Conservation (phyloP, 129 eudicot species). For the Lonicera japonica region DNA sequence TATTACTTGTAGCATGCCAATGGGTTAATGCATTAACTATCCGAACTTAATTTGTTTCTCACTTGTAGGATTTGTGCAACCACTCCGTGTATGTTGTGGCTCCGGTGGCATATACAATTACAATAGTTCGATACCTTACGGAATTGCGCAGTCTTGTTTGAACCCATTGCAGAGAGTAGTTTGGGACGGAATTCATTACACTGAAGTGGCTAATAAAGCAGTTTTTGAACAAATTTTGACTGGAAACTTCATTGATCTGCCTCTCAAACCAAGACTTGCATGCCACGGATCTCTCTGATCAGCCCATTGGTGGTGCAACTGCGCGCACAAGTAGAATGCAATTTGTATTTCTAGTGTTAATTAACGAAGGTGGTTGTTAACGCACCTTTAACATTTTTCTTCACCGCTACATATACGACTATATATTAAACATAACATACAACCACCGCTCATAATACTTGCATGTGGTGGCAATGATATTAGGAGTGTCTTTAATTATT, state of each 20-base stretch:
- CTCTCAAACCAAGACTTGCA: neutral
- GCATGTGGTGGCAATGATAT: too few species aligned
- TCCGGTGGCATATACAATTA: constrained; percentile 7
- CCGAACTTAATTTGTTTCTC: neutral
- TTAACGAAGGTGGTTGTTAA: too few species aligned
- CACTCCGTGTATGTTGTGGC: constrained; percentile 6
- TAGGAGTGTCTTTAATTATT: too few species aligned
- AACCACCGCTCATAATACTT: too few species aligned
- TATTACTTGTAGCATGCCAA: too few species aligned
- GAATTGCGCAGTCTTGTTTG: neutral
- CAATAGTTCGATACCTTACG: neutral
- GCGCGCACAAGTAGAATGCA: neutral
- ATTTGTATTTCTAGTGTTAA: too few species aligned
- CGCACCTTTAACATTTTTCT: too few species aligned
- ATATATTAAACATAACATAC: too few species aligned
- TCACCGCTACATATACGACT: too few species aligned
- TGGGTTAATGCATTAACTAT: too few species aligned
- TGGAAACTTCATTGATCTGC: neutral
- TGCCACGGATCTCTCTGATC: neutral
- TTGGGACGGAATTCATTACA: constrained; percentile 8
- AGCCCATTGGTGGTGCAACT: neutral
- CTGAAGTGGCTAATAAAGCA: neutral
- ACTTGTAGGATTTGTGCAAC: neutral
- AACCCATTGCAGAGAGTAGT: neutral
- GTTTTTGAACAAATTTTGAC: neutral